These are phyloP conservation scores for Candida glucosophila DNA, from an alignment of 1,139 yeast genomes.

Conservation along the genomic window DNA sequence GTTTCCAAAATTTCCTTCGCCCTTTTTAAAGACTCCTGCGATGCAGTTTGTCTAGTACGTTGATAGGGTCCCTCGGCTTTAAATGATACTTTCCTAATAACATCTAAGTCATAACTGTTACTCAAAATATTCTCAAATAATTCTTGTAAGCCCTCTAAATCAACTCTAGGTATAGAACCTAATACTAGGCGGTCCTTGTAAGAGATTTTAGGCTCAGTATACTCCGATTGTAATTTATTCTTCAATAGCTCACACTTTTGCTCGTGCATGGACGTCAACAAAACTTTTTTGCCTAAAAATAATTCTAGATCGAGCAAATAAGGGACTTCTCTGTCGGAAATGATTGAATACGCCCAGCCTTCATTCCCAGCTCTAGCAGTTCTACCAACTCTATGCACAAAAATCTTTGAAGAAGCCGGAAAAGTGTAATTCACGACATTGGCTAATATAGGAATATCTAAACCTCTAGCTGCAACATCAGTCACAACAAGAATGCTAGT, in stretches of 20 bases:
- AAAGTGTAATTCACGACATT: conserved; percentile 86
- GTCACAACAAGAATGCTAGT: conserved; percentile 86
- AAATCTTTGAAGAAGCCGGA: conserved; percentile 89
- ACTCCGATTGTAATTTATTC: conserved; percentile 34
- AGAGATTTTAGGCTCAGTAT: conserved; percentile 47
- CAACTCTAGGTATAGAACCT: conserved; percentile 73
- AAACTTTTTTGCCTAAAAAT: conserved; percentile 76
- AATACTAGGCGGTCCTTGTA: conserved; percentile 73
- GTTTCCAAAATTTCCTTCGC: conserved; percentile 70
- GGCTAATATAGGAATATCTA: conserved; percentile 93
- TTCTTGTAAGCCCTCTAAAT: conserved; percentile 67
- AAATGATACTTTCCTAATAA: conserved; percentile 59
- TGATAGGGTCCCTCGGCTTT: conserved; percentile 86
- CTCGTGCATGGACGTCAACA: conserved; percentile 63
- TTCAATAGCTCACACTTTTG: conserved; percentile 45
- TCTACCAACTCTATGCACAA: conserved; percentile 96
- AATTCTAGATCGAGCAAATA: conserved; percentile 85
- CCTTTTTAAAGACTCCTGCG: conserved; percentile 75
- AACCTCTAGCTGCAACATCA: conserved; percentile 99
- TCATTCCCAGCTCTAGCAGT: conserved; percentile 98
- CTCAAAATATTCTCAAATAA: conserved; percentile 54
- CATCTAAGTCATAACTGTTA: conserved; percentile 62
- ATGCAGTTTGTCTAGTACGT: conserved; percentile 81
- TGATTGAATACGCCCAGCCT: conserved; percentile 96
- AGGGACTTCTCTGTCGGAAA: conserved; percentile 80